These are phyloP conservation scores for Ustilago hordei DNA, from an alignment of 1,284 basidiomycete genomes.

Conservation along the genomic window DNA sequence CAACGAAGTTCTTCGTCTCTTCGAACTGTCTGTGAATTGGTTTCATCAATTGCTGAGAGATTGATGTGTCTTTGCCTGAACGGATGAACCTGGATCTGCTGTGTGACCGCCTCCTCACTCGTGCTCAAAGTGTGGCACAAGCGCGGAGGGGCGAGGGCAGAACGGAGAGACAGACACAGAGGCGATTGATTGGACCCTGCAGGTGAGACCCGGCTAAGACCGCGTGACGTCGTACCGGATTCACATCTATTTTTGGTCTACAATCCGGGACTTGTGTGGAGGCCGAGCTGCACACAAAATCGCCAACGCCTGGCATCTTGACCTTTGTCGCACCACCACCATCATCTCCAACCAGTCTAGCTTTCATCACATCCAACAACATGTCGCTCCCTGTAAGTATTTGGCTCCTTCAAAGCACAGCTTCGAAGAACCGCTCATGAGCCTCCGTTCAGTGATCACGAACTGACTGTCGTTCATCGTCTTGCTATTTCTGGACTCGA, in stretches of 20 bases:
- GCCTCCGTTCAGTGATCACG: neutral
- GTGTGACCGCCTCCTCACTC: neutral
- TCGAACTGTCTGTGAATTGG: neutral
- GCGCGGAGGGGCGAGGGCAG: neutral
- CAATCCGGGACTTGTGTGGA: neutral
- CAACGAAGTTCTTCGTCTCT: neutral
- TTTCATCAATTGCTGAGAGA: neutral
- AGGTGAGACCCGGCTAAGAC: neutral
- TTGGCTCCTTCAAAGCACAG: neutral
- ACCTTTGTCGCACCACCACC: constrained; percentile 1
- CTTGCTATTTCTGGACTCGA: neutral
- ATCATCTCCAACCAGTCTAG: neutral
- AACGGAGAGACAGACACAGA: neutral
- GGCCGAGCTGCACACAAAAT: neutral
- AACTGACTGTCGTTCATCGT: neutral
- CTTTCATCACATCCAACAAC: neutral
- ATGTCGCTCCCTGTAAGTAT: constrained; percentile 2
- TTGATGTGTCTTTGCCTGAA: neutral
- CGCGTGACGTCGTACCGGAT: constrained; percentile 1
- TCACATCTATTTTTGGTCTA: neutral
- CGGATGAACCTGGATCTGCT: neutral
- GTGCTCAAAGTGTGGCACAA: neutral
- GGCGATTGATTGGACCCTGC: neutral
- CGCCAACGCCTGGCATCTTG: neutral
- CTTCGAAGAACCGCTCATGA: neutral